Base-by-base conservation (phyloP, 192 early-diverging fungal genomes). In the Phlyctochytrium bullatum region DNA sequence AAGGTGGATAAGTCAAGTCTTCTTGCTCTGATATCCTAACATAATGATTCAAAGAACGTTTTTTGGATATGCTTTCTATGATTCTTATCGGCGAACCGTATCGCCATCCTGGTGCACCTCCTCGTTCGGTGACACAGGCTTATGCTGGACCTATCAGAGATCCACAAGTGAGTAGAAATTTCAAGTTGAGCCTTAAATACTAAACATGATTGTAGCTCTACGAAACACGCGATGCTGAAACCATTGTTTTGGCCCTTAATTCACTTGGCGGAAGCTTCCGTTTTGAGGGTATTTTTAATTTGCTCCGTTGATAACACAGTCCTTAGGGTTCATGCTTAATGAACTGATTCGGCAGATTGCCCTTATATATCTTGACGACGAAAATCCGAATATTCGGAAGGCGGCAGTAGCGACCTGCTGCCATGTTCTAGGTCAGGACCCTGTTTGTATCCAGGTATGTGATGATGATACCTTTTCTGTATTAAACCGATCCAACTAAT, bases 321-420 rank as follows among this genome's bases (percentile, higher is more conserved):
- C 30, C 12, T 3, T 60, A 76, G 85, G 82, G 24, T 86, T 91
- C 51, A 88, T 90, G 33, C 78, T 98, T 28, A 90, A 92, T 63
- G 94, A 94, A 69, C 89, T 96, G 73, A 90, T 96, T n/a, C 80
- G 88, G 32, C 91, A 95, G 57, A 91, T 83, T 58, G 90, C 93
- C 20, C 80, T 93, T 24, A 79, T 83, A 2, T 98, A 95, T 62
- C 73, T 95, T 25, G 89, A 90, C 30, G 88, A 93, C 63, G 89
- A 90, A 67, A 83, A 85, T 24, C 59, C 85, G 0, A 89, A 88
- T 32, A 86, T 98, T 28, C 78, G 94, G 56, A 91, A 88, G 62
- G 89, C 90, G 14, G 94, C 95, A 3, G 90, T 93, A 10, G 76
- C 92, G 10, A 93, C 93, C 14, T 90, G 90, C 35, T 92, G 91